Base-by-base conservation (phyloP, 805 yeast genomes). In the Saccharomycopsis synnaedendra region DNA sequence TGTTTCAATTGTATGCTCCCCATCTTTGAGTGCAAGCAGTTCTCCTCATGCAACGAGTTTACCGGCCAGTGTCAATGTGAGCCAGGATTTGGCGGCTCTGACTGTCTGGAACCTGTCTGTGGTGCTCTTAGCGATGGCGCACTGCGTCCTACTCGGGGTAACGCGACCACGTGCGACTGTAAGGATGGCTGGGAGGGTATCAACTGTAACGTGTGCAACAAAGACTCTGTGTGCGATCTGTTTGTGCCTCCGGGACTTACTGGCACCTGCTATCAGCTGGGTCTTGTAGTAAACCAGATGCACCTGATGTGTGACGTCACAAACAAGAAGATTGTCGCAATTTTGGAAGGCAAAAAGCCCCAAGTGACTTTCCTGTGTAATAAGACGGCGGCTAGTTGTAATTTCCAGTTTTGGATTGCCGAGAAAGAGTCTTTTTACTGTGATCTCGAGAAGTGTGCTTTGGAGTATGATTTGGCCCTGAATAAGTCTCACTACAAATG, bases 351-450 rank as follows among this genome's bases (percentile, higher is more conserved):
- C 0, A 75, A 78, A 62, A 74, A 72, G 45, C 97, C 98, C 1
- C 95, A 90, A 60, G 96, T 86, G 3, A 88, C 96, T 0, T 90
- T 93, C 64, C 76, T 87, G 38, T 93, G 98, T 68, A 80, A 85
- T 59, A 76, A 71, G 56, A 73, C 82, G 1, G 67, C 76, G 0
- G 73, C 65, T 11, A 64, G 63, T 7, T 93, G 98, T 65, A 80
- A 87, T 61, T 87, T 93, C 66, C 97, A 93, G 64, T 87, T 93
- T 60, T 93, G 98, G 98, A 86, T 93, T 54, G 96, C 82, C 56
- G 78, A 87, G 61, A 68, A 72, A 41, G 98, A 93, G 62, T 82
- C 94, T 51, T 93, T 93, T 63, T 93, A 77, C 62, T 93, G 98
- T 68, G 93, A 82, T 42, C 72, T 93, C 55, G 64, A 72, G 46